A percentile compares a stretch with the other conserved stretches of the same genome.
Conservation (phyloP, 1,139 yeast genomes). For the Wickerhamomyces sp. region DNA sequence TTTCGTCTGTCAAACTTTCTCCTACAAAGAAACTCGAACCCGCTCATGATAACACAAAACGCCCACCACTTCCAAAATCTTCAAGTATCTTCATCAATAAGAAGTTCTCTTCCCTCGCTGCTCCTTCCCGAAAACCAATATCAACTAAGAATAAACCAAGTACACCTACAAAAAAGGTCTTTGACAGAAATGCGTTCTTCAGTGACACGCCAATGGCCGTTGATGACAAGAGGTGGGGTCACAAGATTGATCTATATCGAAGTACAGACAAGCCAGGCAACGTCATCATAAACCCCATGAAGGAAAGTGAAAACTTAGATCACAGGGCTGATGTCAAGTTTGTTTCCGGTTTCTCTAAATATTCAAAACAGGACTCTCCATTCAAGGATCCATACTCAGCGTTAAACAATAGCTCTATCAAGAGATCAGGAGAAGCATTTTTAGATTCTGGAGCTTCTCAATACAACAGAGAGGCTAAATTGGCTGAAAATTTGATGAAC, state of each 20-base stretch:
- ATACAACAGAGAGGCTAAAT: slow-evolving; percentile 7
- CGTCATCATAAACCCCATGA: slow-evolving; percentile 3
- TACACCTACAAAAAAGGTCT: slow-evolving; percentile 4
- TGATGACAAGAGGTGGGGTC: slow-evolving; percentile 19
- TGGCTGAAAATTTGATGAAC: slow-evolving; percentile 10
- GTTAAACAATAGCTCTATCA: slow-evolving; percentile 10
- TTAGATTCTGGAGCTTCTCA: slow-evolving; percentile 16
- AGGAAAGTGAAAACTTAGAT: slow-evolving; percentile 5
- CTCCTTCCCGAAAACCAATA: slow-evolving; percentile 7
- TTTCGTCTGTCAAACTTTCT: not conserved
- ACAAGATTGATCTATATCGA: slow-evolving; percentile 7
- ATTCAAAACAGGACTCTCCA: slow-evolving; percentile 17
- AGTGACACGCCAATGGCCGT: slow-evolving; percentile 19
- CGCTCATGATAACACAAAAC: not conserved
- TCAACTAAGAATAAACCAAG: not conserved
- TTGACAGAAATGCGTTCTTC: slow-evolving; percentile 17
- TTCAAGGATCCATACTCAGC: slow-evolving; percentile 21
- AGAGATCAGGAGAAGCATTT: slow-evolving; percentile 20
- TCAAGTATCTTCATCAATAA: slow-evolving; percentile 18
- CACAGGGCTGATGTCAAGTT: slow-evolving; percentile 7
- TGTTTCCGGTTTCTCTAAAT: slow-evolving; percentile 15
- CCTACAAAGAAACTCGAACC: not conserved
- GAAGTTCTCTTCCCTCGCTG: slow-evolving; percentile 13
- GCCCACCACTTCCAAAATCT: slow-evolving; percentile 7
- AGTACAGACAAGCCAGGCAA: not conserved